phyloP scores from a whole-genome alignment of 805 yeast species.

The Zygosaccharomyces rouxii region DNA sequence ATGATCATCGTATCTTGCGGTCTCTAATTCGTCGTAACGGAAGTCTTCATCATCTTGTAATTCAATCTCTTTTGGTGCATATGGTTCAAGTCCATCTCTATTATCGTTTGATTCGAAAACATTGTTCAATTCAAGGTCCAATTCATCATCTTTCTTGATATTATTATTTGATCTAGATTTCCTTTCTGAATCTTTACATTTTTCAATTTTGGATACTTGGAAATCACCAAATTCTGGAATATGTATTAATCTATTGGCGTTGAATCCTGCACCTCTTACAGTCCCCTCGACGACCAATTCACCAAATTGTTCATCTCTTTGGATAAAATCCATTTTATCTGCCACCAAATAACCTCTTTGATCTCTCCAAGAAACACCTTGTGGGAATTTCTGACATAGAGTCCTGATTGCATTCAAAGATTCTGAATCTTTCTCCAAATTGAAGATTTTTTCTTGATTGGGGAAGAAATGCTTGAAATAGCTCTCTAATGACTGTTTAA shows the following conservation, averaged over 20 bases:
- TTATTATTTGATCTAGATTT: slow-evolving; percentile 24
- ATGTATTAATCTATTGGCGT: slow-evolving; percentile 72
- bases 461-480: slow-evolving; percentile 77
- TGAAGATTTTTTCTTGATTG: slow-evolving; percentile 68
- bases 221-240: slow-evolving; percentile 89
- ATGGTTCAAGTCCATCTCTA: slow-evolving; percentile 57
- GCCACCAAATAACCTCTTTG: slow-evolving; percentile 84
- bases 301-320: slow-evolving; percentile 28
- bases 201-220: slow-evolving; percentile 66
- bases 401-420: slow-evolving; percentile 67
- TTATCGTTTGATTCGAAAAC: slow-evolving; percentile 37
- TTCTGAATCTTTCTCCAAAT: slow-evolving; percentile 64
- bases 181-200: slow-evolving; percentile 34
- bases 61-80: slow-evolving; percentile 54
- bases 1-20: slow-evolving; percentile 40
- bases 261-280: slow-evolving; percentile 82
- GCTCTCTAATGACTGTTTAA: slow-evolving; percentile 57
- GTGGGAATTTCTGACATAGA: slow-evolving; percentile 83
- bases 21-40: slow-evolving; percentile 29
- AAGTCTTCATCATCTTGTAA: slow-evolving; percentile 37
- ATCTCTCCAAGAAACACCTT: slow-evolving; percentile 86
- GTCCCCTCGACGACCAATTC: slow-evolving; percentile 68
- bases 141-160: slow-evolving; percentile 16
- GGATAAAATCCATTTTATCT: slow-evolving; percentile 45
- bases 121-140: slow-evolving; percentile 19